A percentile compares a stretch with the other conserved stretches of the same genome.
phyloP scores from a whole-genome alignment of 768 basidiomycete genomes.

The Tylopilus intermedius region DNA sequence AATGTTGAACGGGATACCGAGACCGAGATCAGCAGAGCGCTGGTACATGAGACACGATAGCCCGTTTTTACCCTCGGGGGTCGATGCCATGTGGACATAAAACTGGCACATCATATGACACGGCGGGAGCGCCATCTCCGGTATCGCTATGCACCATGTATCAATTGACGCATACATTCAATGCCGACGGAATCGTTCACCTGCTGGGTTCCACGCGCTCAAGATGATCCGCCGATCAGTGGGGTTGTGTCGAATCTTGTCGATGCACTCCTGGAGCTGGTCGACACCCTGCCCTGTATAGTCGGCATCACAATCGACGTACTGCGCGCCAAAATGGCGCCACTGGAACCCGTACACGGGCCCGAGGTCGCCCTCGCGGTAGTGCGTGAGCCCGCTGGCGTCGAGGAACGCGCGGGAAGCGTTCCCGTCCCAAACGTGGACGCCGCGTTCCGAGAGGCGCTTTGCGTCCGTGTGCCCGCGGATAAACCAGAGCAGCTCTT shows the following conservation, averaged over 20 bases:
- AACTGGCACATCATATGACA: constrained; percentile 99
- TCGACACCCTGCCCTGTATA: constrained; percentile 87
- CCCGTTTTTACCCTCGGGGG: constrained; percentile 48
- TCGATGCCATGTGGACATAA: constrained; percentile 84
- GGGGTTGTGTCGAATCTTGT: constrained; percentile 88
- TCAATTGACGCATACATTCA: not conserved
- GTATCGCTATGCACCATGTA: constrained; percentile 61
- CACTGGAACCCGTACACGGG: constrained; percentile 98
- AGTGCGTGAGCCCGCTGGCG: constrained; percentile 73
- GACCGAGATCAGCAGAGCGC: constrained; percentile 93
- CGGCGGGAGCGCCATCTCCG: constrained; percentile 92
- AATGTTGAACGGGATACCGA: constrained; percentile 98
- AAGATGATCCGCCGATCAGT: constrained; percentile 92
- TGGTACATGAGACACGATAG: constrained; percentile 97
- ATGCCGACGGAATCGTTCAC: constrained; percentile 37
- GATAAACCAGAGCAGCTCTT: constrained; percentile 95
- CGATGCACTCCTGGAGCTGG: constrained; percentile 83
- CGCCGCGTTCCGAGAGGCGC: constrained; percentile 69
- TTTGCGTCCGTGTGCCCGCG: constrained; percentile 78
- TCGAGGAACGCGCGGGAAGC: constrained; percentile 85
- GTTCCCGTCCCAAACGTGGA: constrained; percentile 98
- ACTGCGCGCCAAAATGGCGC: constrained; percentile 89
- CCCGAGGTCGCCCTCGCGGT: constrained; percentile 88
- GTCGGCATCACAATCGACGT: constrained; percentile 65
- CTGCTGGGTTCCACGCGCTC: constrained; percentile 97